Evolutionary conservation across 371 early-diverging fungal species (phyloP).

Genomic region (Vairimorpha ceranae): DNA sequence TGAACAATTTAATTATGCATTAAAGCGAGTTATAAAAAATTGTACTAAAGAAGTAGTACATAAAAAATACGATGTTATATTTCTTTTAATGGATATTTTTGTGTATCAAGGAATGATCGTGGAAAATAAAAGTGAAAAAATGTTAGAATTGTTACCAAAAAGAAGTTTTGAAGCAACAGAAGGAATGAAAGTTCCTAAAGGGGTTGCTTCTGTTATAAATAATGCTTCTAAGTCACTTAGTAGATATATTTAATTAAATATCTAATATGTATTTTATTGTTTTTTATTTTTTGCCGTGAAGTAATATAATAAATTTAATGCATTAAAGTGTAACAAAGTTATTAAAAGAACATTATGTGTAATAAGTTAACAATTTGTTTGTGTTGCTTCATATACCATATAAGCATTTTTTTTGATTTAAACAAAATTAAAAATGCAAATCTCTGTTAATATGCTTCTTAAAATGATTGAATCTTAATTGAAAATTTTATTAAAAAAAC

Average conservation of each 20-base stretch:
- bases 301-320: no score
- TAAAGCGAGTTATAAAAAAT: constrained; percentile 44
- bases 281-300: not conserved
- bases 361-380: no score
- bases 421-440: no score
- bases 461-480: no score
- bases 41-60: constrained; percentile 41
- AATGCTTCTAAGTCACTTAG: constrained; percentile 52
- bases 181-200: constrained; percentile 58
- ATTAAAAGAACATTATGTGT: no score
- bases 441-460: no score
- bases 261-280: not conserved
- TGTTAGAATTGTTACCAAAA: constrained; percentile 42
- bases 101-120: constrained; percentile 59
- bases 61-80: constrained; percentile 61
- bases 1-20: constrained; percentile 50
- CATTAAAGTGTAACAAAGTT: no score
- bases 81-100: constrained; percentile 54
- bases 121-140: constrained; percentile 46
- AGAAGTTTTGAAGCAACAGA: constrained; percentile 61
- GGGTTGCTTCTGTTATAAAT: constrained; percentile 58
- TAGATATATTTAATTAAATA: constrained; percentile 15
- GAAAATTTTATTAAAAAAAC: no score
- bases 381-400: no score
- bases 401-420: no score